These are phyloP conservation scores for Solanum microdontum DNA, from an alignment of 257 asterid species.

Conservation along the genomic window DNA sequence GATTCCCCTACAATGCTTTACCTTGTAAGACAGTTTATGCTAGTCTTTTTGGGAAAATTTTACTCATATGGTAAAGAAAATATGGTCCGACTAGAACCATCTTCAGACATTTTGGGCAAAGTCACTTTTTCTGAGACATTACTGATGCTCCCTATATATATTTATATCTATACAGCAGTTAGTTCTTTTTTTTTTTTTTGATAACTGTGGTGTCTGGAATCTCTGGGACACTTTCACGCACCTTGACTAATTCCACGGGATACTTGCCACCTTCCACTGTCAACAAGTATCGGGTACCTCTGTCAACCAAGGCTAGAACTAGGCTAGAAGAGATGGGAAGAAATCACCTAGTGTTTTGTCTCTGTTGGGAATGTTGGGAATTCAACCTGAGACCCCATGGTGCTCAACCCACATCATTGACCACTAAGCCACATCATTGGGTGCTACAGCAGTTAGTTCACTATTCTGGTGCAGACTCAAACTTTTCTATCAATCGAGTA, in stretches of 20 bases:
- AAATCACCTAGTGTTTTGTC: background rate
- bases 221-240: background rate
- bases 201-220: accelerated
- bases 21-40: background rate
- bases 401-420: background rate
- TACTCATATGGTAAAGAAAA: background rate
- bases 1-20: background rate
- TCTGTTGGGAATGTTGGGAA: background rate
- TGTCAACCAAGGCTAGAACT: accelerated
- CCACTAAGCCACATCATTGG: background rate
- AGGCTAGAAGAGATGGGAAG: background rate
- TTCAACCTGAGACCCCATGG: background rate
- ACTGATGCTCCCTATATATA: background rate
- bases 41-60: background rate
- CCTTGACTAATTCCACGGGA: background rate
- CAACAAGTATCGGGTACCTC: background rate
- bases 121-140: background rate
- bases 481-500: no score
- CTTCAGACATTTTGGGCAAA: background rate
- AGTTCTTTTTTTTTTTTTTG: background rate
- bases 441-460: background rate
- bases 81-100: background rate
- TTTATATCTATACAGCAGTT: background rate
- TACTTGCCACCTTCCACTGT: background rate
- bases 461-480: background rate